Conservation (phyloP, 345 rosid genomes). For the Brassica cretica region DNA sequence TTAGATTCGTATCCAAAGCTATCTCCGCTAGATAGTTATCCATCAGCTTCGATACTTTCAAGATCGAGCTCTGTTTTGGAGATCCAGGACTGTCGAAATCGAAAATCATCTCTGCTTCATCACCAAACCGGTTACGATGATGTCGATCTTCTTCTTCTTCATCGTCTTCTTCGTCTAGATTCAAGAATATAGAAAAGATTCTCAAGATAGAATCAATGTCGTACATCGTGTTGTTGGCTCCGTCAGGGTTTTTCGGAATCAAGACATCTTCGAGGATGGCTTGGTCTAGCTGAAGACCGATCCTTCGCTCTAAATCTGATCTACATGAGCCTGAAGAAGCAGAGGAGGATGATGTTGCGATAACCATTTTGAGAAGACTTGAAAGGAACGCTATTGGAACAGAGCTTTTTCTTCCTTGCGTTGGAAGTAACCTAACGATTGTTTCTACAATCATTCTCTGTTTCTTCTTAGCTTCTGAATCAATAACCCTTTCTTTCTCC, state of each 20-base stretch:
- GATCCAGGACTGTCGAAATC: slow-evolving; percentile 93
- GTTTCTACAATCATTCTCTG: slow-evolving; percentile 78
- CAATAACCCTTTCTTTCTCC: slow-evolving; percentile 58
- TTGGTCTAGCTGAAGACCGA: slow-evolving; percentile 92
- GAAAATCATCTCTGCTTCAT: slow-evolving; percentile 78
- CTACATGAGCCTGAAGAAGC: slow-evolving; percentile 62
- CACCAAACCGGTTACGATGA: slow-evolving; percentile 48
- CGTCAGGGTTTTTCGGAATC: slow-evolving; percentile 63
- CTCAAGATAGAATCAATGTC: slow-evolving; percentile 84
- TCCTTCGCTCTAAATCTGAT: slow-evolving; percentile 82
- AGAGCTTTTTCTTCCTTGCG: slow-evolving; percentile 83
- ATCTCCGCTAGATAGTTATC: slow-evolving; percentile 92
- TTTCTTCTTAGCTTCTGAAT: slow-evolving; percentile 70
- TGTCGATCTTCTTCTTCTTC: slow-evolving; percentile 74
- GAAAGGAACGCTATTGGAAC: slow-evolving; percentile 95
- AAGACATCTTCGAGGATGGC: slow-evolving; percentile 97
- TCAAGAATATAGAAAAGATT: slow-evolving; percentile 82
- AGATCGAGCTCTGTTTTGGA: slow-evolving; percentile 89
- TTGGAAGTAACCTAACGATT: slow-evolving; percentile 70
- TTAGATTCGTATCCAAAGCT: slow-evolving; percentile 74
- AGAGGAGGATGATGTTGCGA: slow-evolving; percentile 51
- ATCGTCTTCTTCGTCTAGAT: slow-evolving; percentile 69
- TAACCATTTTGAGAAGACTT: slow-evolving; percentile 75
- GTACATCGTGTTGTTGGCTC: slow-evolving; percentile 57
- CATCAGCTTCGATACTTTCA: slow-evolving; percentile 87